Conservation (phyloP, 495 filamentous ascomycete genomes). For the Aspergillus ellipticus region DNA sequence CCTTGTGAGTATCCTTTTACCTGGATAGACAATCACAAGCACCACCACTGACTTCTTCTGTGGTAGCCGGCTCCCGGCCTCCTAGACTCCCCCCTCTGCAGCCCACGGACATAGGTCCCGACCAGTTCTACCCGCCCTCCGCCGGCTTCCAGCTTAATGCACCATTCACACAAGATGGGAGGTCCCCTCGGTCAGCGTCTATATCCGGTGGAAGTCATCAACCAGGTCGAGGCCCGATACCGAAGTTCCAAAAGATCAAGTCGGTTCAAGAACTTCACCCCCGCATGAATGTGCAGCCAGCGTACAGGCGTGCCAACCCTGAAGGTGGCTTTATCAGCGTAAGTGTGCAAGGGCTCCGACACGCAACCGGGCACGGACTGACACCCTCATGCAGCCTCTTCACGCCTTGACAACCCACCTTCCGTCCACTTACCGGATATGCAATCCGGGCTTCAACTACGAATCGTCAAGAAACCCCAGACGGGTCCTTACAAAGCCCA, state of each 20-base stretch:
- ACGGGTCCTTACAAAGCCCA: slow-evolving; percentile 96
- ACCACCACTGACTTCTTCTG: slow-evolving; percentile 3
- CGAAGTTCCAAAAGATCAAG: slow-evolving; percentile 77
- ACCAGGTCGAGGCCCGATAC: slow-evolving; percentile 68
- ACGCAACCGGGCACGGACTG: slow-evolving; percentile 8
- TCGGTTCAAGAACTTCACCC: slow-evolving; percentile 72
- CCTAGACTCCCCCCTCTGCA: slow-evolving; percentile 67
- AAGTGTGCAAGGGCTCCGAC: slow-evolving; percentile 34
- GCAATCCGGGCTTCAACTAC: slow-evolving; percentile 98
- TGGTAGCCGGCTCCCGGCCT: slow-evolving; percentile 34
- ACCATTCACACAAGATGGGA: slow-evolving; percentile 67
- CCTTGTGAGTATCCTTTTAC: slow-evolving; percentile 50
- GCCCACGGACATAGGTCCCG: slow-evolving; percentile 55
- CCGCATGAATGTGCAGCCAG: slow-evolving; percentile 78
- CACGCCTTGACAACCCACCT: slow-evolving; percentile 94
- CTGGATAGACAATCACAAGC: not conserved
- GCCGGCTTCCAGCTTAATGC: slow-evolving; percentile 65
- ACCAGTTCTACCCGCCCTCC: slow-evolving; percentile 67
- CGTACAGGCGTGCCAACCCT: slow-evolving; percentile 89
- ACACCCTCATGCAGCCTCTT: slow-evolving; percentile 63
- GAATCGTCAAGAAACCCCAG: slow-evolving; percentile 98
- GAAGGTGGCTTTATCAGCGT: slow-evolving; percentile 99
- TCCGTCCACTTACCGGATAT: slow-evolving; percentile 94
- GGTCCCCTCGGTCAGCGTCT: slow-evolving; percentile 60
- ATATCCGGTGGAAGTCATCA: slow-evolving; percentile 36